Evolutionary conservation across 257 asterid species (phyloP).

Genomic region (Salvia rosmarinus): DNA sequence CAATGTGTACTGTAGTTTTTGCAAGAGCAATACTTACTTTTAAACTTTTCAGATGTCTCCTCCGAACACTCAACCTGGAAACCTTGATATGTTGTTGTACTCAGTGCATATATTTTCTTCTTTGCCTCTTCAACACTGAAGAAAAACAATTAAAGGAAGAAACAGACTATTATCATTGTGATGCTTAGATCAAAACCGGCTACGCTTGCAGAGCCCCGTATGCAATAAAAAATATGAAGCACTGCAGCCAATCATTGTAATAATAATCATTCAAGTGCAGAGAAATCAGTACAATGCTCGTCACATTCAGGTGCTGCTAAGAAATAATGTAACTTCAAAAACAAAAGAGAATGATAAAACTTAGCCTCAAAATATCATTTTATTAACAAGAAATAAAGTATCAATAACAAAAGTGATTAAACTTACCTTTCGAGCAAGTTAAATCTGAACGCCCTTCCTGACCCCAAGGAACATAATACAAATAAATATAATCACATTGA

Average conservation of each 20-base stretch:
- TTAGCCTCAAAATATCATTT: slow-evolving; percentile 8
- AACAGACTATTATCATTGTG: background rate
- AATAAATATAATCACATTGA: background rate
- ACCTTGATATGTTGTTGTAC: slow-evolving; percentile 85
- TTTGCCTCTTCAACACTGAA: slow-evolving; percentile 94
- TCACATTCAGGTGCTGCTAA: background rate
- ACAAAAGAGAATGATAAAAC: background rate
- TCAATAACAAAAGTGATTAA: background rate
- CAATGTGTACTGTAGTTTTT: slow-evolving; percentile 3
- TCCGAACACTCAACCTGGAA: slow-evolving; percentile 88
- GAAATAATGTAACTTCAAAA: background rate
- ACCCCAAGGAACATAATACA: background rate
- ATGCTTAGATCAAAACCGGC: slow-evolving; percentile 14
- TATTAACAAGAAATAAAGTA: background rate
- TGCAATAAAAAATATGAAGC: slow-evolving; percentile 1
- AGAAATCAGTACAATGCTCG: slow-evolving; percentile 8
- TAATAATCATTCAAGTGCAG: slow-evolving; percentile 10
- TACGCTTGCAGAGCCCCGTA: background rate
- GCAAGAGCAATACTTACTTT: slow-evolving; percentile 48
- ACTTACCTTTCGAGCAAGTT: background rate
- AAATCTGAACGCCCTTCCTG: background rate
- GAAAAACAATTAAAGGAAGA: slow-evolving; percentile 23
- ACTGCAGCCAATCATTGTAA: background rate
- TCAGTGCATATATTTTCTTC: slow-evolving; percentile 85
- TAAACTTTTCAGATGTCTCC: slow-evolving; percentile 81